Evolutionary conservation across 177 flowering plant species (phyloP).

Genomic region (Tripterygium wilfordii): DNA sequence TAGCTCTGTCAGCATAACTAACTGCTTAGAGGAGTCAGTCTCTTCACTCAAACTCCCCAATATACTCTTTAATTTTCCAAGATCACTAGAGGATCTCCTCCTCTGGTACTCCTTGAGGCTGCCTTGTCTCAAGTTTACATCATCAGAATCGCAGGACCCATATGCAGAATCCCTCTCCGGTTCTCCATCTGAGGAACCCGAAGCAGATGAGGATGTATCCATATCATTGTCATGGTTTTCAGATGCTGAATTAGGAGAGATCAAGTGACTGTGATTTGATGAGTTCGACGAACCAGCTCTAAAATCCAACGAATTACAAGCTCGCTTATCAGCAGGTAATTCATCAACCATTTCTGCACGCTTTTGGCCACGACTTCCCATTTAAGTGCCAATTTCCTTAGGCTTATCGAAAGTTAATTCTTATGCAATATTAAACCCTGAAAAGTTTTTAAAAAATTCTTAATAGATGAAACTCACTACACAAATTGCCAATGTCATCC

Average conservation of each 20-base stretch:
- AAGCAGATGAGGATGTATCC: constrained; percentile 64
- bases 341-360: constrained; percentile 51
- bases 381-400: too few relatives aligned
- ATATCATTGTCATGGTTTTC: constrained; percentile 46
- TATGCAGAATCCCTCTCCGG: constrained; percentile 47
- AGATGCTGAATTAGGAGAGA: constrained; percentile 16
- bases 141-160: constrained; percentile 72
- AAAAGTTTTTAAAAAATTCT: too few relatives aligned
- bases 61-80: constrained; percentile 40
- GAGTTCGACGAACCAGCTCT: constrained; percentile 52
- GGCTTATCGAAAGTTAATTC: too few relatives aligned
- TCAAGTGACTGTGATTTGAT: constrained; percentile 23
- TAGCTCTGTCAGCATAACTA: constrained; percentile 63
- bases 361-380: constrained; percentile 75
- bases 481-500: too few relatives aligned
- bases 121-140: constrained; percentile 17
- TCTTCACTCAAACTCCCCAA: constrained; percentile 42
- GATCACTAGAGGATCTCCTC: constrained; percentile 33
- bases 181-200: constrained; percentile 59
- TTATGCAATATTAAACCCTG: too few relatives aligned
- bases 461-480: too few relatives aligned
- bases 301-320: constrained; percentile 59
- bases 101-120: constrained; percentile 38
- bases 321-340: constrained; percentile 71
- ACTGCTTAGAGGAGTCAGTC: constrained; percentile 34